Evolutionary conservation across 1,284 basidiomycete species (phyloP), one percentile per base, ranked within the genome.

Genomic region (Ganoderma sinense): DNA sequence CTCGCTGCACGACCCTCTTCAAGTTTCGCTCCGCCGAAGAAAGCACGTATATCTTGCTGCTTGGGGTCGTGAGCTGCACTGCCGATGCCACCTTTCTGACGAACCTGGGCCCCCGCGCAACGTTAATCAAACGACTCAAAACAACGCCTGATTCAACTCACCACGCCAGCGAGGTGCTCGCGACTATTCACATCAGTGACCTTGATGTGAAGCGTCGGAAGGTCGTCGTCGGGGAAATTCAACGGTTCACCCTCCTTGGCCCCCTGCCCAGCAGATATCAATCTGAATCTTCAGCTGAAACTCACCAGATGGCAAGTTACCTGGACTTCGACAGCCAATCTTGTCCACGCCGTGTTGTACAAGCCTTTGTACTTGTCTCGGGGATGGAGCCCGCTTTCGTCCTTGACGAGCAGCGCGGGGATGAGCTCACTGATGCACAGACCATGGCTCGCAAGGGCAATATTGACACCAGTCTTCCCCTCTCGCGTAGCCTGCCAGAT

Each of bases 371-470:
- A 88, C 48, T 84, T 80, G 60, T 79, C 74, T 10, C 75, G 73
- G 0, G 80, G 76, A 18, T 70, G 74, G 66, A 78, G 69, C 1
- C 80, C 79, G n/a, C 75, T 75, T 39, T 79, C 78, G 69, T 85
- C 82, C 72, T 79, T 82, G 71, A 80, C 82, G 66, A 89, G 74
- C 62, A 93, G 76, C 26, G 85, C 85, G 29, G 83, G 81, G 14
- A 92, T 77, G 26, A 91, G 79, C 79, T 94, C 92, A 64, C 86
- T 85, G 53, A 96, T 91, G 78, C 90, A 92, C 53, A 95, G 80
- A 0, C 95, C 94, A 78, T 96, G 94, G 79, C 94, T 94, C 40
- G 95, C 91, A 59, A 96, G 78, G 1, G 90, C 91, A 45, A 96
- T 79, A 74, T 94, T 89, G 8, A 87, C 78, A 23, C 81, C 82